These are phyloP conservation scores for Cutaneotrichosporon cutaneum DNA, from an alignment of 1,284 basidiomycete species.

Conservation along the genomic window DNA sequence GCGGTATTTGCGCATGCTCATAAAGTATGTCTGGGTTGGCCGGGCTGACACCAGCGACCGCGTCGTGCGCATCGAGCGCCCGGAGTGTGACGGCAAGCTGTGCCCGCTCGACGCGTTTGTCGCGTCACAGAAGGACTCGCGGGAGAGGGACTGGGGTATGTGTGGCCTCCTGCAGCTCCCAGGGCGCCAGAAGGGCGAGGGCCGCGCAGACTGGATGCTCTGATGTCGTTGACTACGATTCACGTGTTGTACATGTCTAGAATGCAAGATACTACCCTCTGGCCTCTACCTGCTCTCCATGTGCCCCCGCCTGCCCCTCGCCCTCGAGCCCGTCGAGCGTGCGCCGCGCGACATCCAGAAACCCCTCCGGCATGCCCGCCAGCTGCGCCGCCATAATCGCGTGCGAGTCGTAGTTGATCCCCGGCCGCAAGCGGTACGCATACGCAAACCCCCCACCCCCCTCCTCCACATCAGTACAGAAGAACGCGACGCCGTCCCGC, in stretches of 20 bases:
- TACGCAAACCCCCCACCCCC: conserved; percentile 71
- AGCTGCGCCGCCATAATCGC: conserved; percentile 83
- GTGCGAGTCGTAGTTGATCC: conserved; percentile 88
- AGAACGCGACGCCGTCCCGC: conserved; percentile 66
- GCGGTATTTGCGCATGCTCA: conserved; percentile 40
- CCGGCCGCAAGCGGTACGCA: conserved; percentile 73
- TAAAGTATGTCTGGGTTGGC: conserved; percentile 35
- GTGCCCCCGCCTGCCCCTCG: neutral
- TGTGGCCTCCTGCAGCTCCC: neutral
- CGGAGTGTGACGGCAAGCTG: conserved; percentile 63
- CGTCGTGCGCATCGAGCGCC: conserved; percentile 31
- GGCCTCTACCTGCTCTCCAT: neutral
- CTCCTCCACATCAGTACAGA: conserved; percentile 82
- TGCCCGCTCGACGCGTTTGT: conserved; percentile 69
- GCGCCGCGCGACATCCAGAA: conserved; percentile 34
- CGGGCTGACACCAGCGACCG: conserved; percentile 30
- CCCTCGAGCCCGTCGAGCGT: neutral
- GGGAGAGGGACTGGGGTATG: conserved; percentile 55
- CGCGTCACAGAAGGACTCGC: conserved; percentile 66
- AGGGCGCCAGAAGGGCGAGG: neutral
- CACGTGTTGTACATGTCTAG: neutral
- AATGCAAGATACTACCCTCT: neutral
- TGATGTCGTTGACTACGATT: too few relatives aligned
- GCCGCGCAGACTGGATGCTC: neutral
- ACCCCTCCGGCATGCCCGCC: conserved; percentile 71